Evolutionary conservation across 306 rosid species (phyloP), one percentile per base, ranked within the genome.

Genomic region (Inga oerstediana): DNA sequence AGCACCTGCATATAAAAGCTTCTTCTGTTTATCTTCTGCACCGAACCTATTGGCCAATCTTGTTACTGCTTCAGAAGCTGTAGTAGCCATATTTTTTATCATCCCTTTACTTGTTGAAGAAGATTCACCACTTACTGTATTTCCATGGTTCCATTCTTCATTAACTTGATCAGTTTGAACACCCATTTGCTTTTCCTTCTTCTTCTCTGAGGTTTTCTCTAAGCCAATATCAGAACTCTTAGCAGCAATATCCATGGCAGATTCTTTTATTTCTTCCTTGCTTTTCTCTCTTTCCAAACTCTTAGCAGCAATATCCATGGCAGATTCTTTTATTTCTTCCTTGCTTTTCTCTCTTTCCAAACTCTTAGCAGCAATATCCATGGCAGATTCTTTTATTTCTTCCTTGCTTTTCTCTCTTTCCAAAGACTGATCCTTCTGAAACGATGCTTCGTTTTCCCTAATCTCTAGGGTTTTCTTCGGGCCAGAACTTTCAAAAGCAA

Each of bases 21-120:
- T 88, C 22, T 68, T 88, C 22, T 77, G 85, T 48, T 68, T 88
- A 72, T 88, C 88, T 67, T 82, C 88, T 65, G 85, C 90, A 32
- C 20, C 80, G 66, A 85, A 72, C 79, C 78, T 85, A 46, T 65
- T 72, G 14, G 49, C 70, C 17, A 82, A 19, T 70, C 34, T 76
- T 16, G 88, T 87, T 15, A 82, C 43, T 43, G 77, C 69, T 81
- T 84, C 76, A 81, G 85, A 78, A 58, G 89, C 72, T 39, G 83
- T 80, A 22, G 45, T 34, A n/a, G 85, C 82, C 82, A 82, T 52
- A 39, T 79, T 80, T 76, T 56, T 52, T 0, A 17, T 17, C 0
- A 17, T 17, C 70, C 74, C 84, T 72, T 75, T 49, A 71, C 24
- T 80, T 30, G 59, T 66, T 39, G 90, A 5, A 4, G 90, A 5